Evolutionary conservation across 495 filamentous ascomycete species (phyloP).

Genomic region (Hypoxylon crocopeplum): DNA sequence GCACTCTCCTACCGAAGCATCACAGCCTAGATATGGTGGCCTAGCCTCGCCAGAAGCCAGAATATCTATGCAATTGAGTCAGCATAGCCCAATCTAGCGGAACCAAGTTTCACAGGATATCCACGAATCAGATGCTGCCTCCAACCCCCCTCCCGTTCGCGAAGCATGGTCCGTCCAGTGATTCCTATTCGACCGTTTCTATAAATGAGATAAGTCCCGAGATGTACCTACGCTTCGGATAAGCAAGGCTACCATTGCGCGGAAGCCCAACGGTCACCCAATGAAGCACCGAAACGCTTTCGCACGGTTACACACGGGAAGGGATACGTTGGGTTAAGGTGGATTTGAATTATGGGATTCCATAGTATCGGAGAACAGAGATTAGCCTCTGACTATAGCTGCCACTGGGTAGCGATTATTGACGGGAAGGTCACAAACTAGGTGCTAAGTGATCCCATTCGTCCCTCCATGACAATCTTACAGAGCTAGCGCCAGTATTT

Average conservation of each 20-base stretch:
- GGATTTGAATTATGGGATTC: conserved; percentile 1
- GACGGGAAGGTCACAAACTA: too few species aligned
- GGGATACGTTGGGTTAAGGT: conserved; percentile 1
- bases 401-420: background rate
- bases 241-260: conserved; percentile 35
- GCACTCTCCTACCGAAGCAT: conserved; percentile 20
- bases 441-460: conserved; percentile 17
- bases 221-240: conserved; percentile 16
- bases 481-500: conserved; percentile 23
- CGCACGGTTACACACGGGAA: conserved; percentile 28
- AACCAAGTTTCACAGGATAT: conserved; percentile 23
- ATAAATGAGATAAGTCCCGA: conserved; percentile 31
- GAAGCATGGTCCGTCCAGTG: conserved; percentile 11
- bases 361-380: background rate
- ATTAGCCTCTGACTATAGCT: background rate
- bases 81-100: conserved; percentile 30
- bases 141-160: conserved; percentile 26
- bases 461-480: conserved; percentile 12
- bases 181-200: conserved; percentile 19
- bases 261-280: conserved; percentile 24
- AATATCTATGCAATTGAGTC: conserved; percentile 15
- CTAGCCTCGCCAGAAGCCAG: conserved; percentile 21
- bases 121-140: conserved; percentile 22
- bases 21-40: conserved; percentile 1
- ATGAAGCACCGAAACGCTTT: conserved; percentile 10